Percentiles rank a stretch among this genome's conserved stretches.
These are phyloP conservation scores for Hirsutella rhossiliensis DNA, from an alignment of 2,329 filamentous ascomycete genomes.

Conservation along the genomic window DNA sequence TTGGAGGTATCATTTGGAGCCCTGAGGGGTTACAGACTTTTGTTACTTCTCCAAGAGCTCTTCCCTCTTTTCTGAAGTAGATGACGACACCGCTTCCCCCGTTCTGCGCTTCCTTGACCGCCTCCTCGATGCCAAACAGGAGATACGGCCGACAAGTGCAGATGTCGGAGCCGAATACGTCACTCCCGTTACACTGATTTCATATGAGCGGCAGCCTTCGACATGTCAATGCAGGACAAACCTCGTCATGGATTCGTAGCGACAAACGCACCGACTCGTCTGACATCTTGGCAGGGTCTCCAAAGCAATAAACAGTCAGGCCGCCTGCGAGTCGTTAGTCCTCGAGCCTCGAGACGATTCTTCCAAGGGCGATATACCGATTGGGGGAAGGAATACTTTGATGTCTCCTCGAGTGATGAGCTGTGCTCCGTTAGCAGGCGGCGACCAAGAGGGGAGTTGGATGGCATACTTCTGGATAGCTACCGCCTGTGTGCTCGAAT, in stretches of 20 bases:
- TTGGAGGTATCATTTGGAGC: no score
- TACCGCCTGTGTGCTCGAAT: constrained; percentile 92
- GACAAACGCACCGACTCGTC: constrained; percentile 72
- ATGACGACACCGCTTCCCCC: constrained; percentile 92
- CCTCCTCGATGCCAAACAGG: constrained; percentile 94
- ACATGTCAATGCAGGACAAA: constrained; percentile 12
- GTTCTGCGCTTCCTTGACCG: constrained; percentile 90
- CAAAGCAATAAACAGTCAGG: constrained; percentile 93
- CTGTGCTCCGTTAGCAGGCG: constrained; percentile 19
- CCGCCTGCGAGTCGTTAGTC: constrained; percentile 41
- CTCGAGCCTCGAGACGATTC: neutral
- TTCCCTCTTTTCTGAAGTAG: constrained; percentile 96
- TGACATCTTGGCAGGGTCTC: constrained; percentile 86
- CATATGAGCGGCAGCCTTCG: constrained; percentile 4
- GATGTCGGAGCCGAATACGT: constrained; percentile 96
- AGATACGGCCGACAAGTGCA: constrained; percentile 94
- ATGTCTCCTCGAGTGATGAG: constrained; percentile 90
- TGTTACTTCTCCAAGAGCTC: constrained; percentile 88
- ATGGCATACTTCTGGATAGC: constrained; percentile 64
- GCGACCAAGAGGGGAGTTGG: neutral
- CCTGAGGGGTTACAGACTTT: constrained; percentile 53
- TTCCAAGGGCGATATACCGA: constrained; percentile 38
- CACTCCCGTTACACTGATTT: constrained; percentile 74
- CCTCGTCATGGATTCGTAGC: constrained; percentile 65
- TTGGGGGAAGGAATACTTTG: constrained; percentile 90